These are phyloP conservation scores for Aspergillus fumigatus DNA, from an alignment of 2,329 filamentous ascomycete species.

Conservation along the genomic window DNA sequence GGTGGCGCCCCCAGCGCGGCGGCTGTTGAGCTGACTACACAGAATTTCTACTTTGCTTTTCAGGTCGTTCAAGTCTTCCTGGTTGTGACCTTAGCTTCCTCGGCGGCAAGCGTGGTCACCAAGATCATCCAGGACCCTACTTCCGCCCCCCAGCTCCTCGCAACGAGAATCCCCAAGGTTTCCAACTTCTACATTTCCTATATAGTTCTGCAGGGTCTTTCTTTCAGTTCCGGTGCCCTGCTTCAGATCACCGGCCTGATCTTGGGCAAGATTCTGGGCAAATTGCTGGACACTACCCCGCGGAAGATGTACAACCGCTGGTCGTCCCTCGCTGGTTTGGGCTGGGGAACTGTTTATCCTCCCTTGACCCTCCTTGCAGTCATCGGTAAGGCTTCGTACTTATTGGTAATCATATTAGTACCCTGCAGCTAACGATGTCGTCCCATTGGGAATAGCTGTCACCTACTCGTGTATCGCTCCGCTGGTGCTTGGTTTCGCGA, in stretches of 20 bases:
- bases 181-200: constrained; percentile 96
- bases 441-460: constrained; percentile 53
- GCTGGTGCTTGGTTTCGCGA: constrained; percentile 75
- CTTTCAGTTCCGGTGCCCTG: constrained; percentile 68
- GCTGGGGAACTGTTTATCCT: constrained; percentile 80
- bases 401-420: constrained; percentile 3
- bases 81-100: constrained; percentile 75
- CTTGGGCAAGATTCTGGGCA: constrained; percentile 69
- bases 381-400: constrained; percentile 57
- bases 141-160: constrained; percentile 60
- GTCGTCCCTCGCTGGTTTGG: constrained; percentile 66
- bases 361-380: constrained; percentile 76
- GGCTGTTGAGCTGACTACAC: constrained; percentile 79
- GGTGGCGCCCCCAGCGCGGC: constrained; percentile 76
- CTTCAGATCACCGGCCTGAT: constrained; percentile 71
- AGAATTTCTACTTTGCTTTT: constrained; percentile 76
- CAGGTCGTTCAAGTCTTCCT: constrained; percentile 84
- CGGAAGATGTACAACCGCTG: constrained; percentile 75
- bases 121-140: constrained; percentile 61
- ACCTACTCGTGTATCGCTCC: constrained; percentile 85
- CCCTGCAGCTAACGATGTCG: not conserved
- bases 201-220: constrained; percentile 86
- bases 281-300: constrained; percentile 70
- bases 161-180: constrained; percentile 69
- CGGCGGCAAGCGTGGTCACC: constrained; percentile 65